These are phyloP conservation scores for Eucalyptus pauciflora DNA, from an alignment of 345 rosid genomes.

Conservation along the genomic window DNA sequence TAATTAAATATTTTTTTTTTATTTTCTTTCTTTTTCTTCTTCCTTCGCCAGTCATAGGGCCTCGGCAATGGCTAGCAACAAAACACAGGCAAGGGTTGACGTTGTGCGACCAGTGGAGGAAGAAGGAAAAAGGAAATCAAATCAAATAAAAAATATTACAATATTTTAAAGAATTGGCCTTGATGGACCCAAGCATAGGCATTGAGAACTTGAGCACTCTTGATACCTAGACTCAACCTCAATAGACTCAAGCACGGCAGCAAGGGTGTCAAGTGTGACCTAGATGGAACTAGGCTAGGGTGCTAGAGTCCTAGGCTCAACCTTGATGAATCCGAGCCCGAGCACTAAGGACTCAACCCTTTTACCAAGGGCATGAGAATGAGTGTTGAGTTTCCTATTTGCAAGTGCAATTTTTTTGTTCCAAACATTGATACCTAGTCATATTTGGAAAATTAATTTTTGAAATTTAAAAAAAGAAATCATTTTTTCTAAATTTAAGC, in stretches of 20 bases:
- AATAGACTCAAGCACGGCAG: neutral
- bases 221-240: neutral
- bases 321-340: fast-evolving
- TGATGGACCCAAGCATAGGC: neutral
- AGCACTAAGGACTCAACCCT: neutral
- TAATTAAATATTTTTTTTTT: too few species aligned
- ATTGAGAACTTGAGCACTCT: neutral
- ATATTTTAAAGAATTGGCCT: neutral
- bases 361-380: neutral
- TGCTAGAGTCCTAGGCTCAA: neutral
- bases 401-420: neutral
- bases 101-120: fast-evolving
- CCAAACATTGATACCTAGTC: neutral
- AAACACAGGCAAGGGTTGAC: neutral
- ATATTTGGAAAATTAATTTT: neutral
- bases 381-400: neutral
- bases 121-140: neutral
- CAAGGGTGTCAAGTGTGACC: neutral
- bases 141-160: neutral
- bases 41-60: neutral
- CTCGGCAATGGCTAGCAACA: neutral
- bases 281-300: neutral
- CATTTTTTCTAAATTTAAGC: too few species aligned
- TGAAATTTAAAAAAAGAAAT: too few species aligned
- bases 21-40: neutral